These are phyloP conservation scores for Samsoniella hepiali DNA, from an alignment of 2,329 filamentous ascomycete genomes.

Conservation along the genomic window DNA sequence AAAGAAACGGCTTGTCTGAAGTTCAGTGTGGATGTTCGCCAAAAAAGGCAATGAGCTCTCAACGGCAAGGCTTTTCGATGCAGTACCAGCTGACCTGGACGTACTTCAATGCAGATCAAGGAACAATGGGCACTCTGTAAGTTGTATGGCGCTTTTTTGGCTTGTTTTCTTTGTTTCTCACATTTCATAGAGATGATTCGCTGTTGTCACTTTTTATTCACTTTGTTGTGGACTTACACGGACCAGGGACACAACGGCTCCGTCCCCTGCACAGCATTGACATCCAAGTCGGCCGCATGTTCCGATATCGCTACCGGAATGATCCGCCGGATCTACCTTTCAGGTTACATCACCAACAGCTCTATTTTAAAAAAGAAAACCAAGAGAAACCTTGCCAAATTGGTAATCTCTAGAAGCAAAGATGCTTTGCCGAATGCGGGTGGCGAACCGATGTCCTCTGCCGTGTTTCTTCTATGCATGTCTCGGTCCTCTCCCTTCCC, in stretches of 20 bases:
- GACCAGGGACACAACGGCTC: background rate
- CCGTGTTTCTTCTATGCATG: background rate
- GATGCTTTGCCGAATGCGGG: background rate
- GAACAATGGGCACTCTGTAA: background rate
- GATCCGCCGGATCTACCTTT: background rate
- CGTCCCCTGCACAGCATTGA: background rate
- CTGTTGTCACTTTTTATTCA: background rate
- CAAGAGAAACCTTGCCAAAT: background rate
- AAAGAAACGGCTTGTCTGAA: background rate
- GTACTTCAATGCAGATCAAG: background rate
- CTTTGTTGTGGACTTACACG: background rate
- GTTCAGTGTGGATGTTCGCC: background rate
- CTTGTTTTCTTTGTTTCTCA: background rate
- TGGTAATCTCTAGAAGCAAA: background rate
- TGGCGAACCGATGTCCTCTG: background rate
- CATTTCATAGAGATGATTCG: background rate
- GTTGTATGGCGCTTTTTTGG: background rate
- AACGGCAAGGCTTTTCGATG: background rate
- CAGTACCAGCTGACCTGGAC: background rate
- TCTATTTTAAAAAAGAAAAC: background rate
- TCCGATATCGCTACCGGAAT: background rate
- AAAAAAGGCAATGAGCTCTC: slow-evolving; percentile 6
- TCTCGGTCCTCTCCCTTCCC: slow-evolving; percentile 1
- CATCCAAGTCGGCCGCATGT: background rate
- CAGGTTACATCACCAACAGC: background rate